A percentile compares a stretch with the other conserved stretches of the same genome.
Evolutionary conservation across 768 basidiomycete genomes (phyloP).

Genomic region (Lyophyllum shimeji): DNA sequence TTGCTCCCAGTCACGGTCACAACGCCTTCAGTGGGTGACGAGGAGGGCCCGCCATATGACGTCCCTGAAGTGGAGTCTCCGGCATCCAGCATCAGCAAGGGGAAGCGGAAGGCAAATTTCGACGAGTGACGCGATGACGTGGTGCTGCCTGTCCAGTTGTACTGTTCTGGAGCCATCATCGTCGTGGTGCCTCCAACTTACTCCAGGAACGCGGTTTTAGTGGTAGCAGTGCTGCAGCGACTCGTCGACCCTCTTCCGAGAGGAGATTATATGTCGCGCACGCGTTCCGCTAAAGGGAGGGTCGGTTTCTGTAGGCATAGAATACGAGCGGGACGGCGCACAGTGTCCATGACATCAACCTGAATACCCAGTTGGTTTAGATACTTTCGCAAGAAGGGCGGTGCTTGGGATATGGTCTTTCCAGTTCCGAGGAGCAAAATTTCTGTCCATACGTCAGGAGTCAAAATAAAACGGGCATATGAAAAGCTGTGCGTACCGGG

Average conservation of each 20-base stretch:
- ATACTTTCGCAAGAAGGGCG: constrained; percentile 62
- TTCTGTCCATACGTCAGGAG: constrained; percentile 47
- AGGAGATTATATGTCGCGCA: constrained; percentile 95
- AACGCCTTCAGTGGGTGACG: constrained; percentile 58
- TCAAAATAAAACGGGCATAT: not conserved
- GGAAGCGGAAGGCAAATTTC: constrained; percentile 59
- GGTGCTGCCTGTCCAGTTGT: not conserved
- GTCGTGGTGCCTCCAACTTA: constrained; percentile 25
- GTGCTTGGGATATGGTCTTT: constrained; percentile 63
- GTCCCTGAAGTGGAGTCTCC: constrained; percentile 22
- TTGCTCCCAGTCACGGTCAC: constrained; percentile 60
- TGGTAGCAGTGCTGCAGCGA: constrained; percentile 89
- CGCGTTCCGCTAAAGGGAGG: constrained; percentile 73
- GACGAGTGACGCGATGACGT: constrained; percentile 19
- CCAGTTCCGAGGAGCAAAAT: constrained; percentile 92
- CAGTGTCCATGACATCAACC: constrained; percentile 87
- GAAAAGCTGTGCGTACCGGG: constrained; percentile 62
- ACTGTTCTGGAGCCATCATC: not conserved
- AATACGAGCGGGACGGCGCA: constrained; percentile 30
- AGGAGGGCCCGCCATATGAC: constrained; percentile 56
- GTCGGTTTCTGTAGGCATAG: not conserved
- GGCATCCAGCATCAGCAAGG: constrained; percentile 43
- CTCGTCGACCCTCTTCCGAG: constrained; percentile 88
- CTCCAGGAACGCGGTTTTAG: constrained; percentile 54
- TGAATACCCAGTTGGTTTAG: constrained; percentile 80